Evolutionary conservation across 352 stramenopile species (phyloP), one percentile per base, ranked within the genome.

Genomic region (Elongisporangium senticosum): DNA sequence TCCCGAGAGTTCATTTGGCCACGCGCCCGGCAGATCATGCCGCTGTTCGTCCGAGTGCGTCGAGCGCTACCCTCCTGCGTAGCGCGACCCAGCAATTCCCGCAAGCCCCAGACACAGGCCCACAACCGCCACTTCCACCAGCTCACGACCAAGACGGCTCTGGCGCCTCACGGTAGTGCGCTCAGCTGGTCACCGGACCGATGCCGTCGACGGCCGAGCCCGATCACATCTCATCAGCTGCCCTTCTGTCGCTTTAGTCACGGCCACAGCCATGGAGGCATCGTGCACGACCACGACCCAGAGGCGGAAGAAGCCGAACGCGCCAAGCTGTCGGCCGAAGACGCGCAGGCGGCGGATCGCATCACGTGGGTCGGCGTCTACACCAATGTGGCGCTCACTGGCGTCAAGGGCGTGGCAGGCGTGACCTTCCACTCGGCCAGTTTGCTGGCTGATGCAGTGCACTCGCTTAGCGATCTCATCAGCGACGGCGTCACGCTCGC

Each of bases 401-500:
- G 65, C 1, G 59, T 78, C n/a, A 90, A 72, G 74, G 90, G 77
- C 61, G 89, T 75, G 23, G 73, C 87, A 1, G 85, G 86, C 51
- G 63, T 89, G 7, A 62, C 69, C 21, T 89, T 82, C 67, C 75
- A 95, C 74, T 98, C 87, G 4, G 84, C 89, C 0, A 94, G 88
- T 8, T 68, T 99, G 26, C 70, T 99, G 51, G 92, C 95, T 3
- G 96, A 99, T 70, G 95, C 96, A 1, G 91, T 88, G 15, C 96
- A 99, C 81, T 98, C 88, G 1, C 64, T 98, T 13, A 96, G 78
- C 61, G 96, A 99, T 77, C 73, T 99, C 24, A 81, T 98, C 39
- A 96, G 80, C 54, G 96, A 99, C 69, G 95, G 90, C 62, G 93
- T 98, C 43, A 99, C 96, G 17, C 73, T 99, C 6, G 87, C 87